Conservation (phyloP, 768 basidiomycete genomes). For the Boletus sp. region DNA sequence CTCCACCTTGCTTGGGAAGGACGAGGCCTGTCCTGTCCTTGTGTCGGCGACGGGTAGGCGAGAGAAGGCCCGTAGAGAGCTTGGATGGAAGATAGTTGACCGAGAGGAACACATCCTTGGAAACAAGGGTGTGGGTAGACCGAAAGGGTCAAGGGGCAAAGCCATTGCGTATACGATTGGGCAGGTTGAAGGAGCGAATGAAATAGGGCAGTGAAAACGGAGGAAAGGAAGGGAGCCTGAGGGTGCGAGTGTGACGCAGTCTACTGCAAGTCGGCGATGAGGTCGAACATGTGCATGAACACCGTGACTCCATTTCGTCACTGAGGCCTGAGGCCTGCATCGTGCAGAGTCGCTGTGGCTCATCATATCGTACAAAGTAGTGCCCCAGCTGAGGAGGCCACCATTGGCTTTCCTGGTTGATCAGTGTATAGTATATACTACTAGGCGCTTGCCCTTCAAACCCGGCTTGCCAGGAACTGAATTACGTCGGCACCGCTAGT, state of each 20-base stretch:
- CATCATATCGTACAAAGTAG: too few relatives aligned
- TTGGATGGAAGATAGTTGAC: conserved; percentile 78
- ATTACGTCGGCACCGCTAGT: too few relatives aligned
- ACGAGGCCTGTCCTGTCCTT: conserved; percentile 32
- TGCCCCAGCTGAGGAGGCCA: too few relatives aligned
- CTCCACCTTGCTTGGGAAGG: conserved; percentile 65
- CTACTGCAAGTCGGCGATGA: neutral
- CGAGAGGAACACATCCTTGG: conserved; percentile 40
- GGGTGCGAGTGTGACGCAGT: neutral
- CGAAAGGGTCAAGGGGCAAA: neutral
- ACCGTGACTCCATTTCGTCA: too few relatives aligned
- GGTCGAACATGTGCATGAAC: too few relatives aligned
- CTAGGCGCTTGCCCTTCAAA: too few relatives aligned
- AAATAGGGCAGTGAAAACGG: conserved; percentile 2
- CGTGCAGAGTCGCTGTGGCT: too few relatives aligned
- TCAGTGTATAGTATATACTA: too few relatives aligned
- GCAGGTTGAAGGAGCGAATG: conserved; percentile 31
- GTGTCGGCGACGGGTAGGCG: conserved; percentile 39
- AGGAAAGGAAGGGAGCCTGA: neutral
- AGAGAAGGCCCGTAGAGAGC: conserved; percentile 53
- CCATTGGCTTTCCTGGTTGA: too few relatives aligned
- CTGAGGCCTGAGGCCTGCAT: too few relatives aligned
- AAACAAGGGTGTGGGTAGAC: neutral
- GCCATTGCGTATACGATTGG: neutral
- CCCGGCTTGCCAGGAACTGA: too few relatives aligned